A percentile compares a stretch with the other conserved stretches of the same genome.
These are phyloP conservation scores for Starmerella roubikii DNA, from an alignment of 805 yeast species.

Conservation along the genomic window DNA sequence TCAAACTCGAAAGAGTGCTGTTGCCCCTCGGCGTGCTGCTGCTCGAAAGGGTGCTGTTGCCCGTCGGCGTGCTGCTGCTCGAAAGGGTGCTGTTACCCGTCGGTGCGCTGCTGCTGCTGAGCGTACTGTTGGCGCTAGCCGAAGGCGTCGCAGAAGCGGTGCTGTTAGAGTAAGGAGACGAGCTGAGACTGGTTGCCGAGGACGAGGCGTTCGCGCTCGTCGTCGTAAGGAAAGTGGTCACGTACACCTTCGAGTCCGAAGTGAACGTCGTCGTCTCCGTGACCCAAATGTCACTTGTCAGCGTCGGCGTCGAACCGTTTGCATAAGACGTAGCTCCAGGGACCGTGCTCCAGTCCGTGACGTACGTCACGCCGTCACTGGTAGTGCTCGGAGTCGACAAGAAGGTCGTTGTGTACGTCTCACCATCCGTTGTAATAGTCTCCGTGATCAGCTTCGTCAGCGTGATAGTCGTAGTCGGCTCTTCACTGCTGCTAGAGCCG, in stretches of 20 bases:
- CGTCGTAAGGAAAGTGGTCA: conserved; percentile 12
- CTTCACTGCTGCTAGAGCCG: too few relatives aligned
- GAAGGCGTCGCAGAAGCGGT: conserved; percentile 1
- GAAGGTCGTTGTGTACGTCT: conserved; percentile 11
- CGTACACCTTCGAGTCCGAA: conserved; percentile 12
- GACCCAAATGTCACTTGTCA: conserved; percentile 2
- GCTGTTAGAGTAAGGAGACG: background rate
- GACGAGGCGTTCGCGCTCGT: background rate
- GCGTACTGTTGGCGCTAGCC: background rate
- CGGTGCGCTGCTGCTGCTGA: too few relatives aligned
- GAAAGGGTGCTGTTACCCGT: too few relatives aligned
- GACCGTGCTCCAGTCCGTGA: conserved; percentile 16
- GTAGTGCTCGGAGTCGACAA: conserved; percentile 3
- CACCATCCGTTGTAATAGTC: conserved; percentile 13
- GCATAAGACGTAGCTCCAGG: conserved; percentile 12
- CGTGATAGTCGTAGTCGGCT: conserved; percentile 13
- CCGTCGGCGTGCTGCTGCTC: background rate
- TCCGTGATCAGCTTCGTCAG: conserved; percentile 11
- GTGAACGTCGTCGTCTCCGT: conserved; percentile 15
- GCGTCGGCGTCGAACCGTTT: conserved; percentile 6
- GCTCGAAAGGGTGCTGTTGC: background rate
- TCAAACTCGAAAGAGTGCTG: background rate
- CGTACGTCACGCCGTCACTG: conserved; percentile 14
- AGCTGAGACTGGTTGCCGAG: background rate
- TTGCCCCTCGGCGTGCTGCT: background rate